phyloP scores from a whole-genome alignment of 2,329 filamentous ascomycete species.

The Chaetomiaceae sp. region DNA sequence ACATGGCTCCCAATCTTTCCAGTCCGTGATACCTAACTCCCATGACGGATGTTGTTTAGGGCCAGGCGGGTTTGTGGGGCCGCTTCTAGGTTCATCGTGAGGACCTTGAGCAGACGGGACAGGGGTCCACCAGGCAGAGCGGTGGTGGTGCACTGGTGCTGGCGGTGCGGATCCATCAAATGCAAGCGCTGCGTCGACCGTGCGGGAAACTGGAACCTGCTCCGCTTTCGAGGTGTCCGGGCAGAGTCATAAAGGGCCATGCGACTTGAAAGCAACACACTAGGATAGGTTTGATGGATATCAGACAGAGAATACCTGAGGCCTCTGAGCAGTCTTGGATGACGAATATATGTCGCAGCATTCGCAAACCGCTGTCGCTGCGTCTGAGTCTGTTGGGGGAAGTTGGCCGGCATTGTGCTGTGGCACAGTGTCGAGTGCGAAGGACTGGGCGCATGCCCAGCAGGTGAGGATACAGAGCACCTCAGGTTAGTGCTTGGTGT shows the following conservation, averaged over 20 bases:
- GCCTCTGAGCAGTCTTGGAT: too few relatives aligned
- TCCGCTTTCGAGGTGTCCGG: constrained; percentile 7
- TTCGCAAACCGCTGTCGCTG: neutral
- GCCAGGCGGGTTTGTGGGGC: neutral
- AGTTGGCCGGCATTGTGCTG: constrained; percentile 12
- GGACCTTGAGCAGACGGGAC: constrained; percentile 5
- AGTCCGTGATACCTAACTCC: too few relatives aligned
- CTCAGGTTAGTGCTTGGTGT: constrained; percentile 14
- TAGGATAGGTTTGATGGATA: neutral
- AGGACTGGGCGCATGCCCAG: constrained; percentile 11
- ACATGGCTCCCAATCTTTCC: too few relatives aligned
- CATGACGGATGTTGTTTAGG: constrained; percentile 4
- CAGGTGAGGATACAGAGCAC: too few relatives aligned
- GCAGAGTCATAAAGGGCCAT: constrained; percentile 10
- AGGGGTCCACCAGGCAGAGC: constrained; percentile 10
- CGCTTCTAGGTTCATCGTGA: constrained; percentile 1
- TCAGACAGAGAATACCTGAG: neutral
- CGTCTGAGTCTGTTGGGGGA: neutral
- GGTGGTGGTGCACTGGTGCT: constrained; percentile 8
- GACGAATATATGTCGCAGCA: neutral
- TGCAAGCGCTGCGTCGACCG: constrained; percentile 16
- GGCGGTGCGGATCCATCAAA: constrained; percentile 13
- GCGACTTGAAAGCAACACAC: constrained; percentile 16
- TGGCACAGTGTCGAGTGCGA: constrained; percentile 24
- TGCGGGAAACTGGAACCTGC: constrained; percentile 14